Evolutionary conservation across 2,329 filamentous ascomycete species (phyloP), one percentile per base, ranked within the genome.

Genomic region (Trichophyton simii): DNA sequence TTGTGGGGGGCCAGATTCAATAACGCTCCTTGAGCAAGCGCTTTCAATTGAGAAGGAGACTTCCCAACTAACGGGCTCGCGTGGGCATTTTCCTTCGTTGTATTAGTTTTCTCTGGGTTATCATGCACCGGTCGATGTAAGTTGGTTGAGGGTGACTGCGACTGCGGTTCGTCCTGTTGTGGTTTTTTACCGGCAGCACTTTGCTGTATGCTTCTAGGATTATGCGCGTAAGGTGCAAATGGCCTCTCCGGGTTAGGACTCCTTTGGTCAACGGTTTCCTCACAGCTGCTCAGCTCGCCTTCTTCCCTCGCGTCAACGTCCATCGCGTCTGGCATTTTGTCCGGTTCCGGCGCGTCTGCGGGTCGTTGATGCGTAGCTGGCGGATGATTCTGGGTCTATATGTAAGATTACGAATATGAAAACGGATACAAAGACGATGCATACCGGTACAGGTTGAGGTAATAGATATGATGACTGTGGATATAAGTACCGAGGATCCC

Each of bases 251-350:
- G n/a, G 13, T 34, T 60, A 55, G 34, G 57, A 36, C 38, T 58
- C 13, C 25, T 48, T 62, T 48, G 41, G 20, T 61, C 42, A 28
- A 38, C 50, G 13, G 48, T 62, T 31, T 38, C 60, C 66, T 87
- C 84, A 18, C 79, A 82, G 67, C 92, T 89, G 65, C 84, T 88
- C 34, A 94, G 72, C 71, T 95, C 89, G 15, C 87, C 88, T 68
- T 95, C 89, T 68, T 94, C 88, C 61, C 76, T 76, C 61, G 81
- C 79, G 60, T 72, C 72, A 54, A 78, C 71, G 57, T 72, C 66
- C 34, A 71, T 68, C 15, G 71, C 68, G 34, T 63, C 63, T 22
- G 55, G 48, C 1, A 41, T 18, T 11, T 61, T 58, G 41, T 20
- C 25, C 9, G 36, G 31, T 34, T 48, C 58, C 52, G 25, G 36